phyloP scores from a whole-genome alignment of 1,139 yeast species.

The Hyphopichia fennica region DNA sequence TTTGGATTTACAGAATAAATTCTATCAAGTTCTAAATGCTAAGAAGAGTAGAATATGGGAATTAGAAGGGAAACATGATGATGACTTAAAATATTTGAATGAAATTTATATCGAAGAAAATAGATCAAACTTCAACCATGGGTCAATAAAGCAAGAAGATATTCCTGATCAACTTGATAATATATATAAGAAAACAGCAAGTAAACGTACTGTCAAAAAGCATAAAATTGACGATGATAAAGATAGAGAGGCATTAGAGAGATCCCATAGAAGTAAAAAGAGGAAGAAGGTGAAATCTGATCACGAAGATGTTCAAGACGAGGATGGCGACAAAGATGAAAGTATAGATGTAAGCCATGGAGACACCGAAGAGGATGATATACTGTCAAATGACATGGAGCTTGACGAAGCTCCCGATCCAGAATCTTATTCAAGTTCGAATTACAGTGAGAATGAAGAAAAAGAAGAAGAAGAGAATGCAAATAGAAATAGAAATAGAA shows the following conservation, averaged over 20 bases:
- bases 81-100: slow-evolving; percentile 22
- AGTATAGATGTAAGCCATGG: too few species aligned
- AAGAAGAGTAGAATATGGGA: slow-evolving; percentile 40
- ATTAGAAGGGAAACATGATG: slow-evolving; percentile 14
- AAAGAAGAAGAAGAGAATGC: neutral
- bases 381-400: neutral
- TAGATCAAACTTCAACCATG: slow-evolving; percentile 18
- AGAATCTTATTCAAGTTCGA: too few species aligned
- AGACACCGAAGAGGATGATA: neutral
- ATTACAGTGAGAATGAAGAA: neutral
- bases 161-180: slow-evolving; percentile 19
- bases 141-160: slow-evolving; percentile 16
- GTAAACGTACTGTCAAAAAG: neutral
- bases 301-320: neutral
- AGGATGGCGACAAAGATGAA: neutral
- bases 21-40: slow-evolving; percentile 33
- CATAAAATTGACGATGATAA: neutral
- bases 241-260: neutral
- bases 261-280: neutral
- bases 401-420: too few species aligned
- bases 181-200: slow-evolving; percentile 7
- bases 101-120: slow-evolving; percentile 17
- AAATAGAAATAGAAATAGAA: too few species aligned
- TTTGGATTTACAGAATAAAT: slow-evolving; percentile 36
- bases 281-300: neutral